Percentiles rank a stretch among this genome's conserved stretches.
phyloP scores from a whole-genome alignment of 2,329 filamentous ascomycete species.

The Penicillium crustosum region DNA sequence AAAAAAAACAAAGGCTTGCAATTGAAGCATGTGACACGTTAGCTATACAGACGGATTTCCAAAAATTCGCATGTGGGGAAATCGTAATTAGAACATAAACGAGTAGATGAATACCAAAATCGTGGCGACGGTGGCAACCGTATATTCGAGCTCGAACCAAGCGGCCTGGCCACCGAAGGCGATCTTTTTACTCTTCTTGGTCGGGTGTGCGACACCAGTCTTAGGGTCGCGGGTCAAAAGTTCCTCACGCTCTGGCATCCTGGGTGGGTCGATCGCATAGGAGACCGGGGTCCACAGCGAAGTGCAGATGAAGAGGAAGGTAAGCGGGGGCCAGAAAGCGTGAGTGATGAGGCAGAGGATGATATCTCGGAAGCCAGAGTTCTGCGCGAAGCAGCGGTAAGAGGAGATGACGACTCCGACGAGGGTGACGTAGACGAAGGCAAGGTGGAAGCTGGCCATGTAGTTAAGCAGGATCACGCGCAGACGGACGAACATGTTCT shows the following conservation, averaged over 20 bases:
- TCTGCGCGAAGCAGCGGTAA: slow-evolving; percentile 51
- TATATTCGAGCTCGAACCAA: slow-evolving; percentile 59
- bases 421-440: slow-evolving; percentile 56
- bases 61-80: background rate
- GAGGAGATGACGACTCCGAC: slow-evolving; percentile 52
- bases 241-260: slow-evolving; percentile 58
- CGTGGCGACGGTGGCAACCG: slow-evolving; percentile 53
- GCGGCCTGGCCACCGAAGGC: slow-evolving; percentile 55
- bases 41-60: slow-evolving; percentile 1
- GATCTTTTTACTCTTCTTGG: slow-evolving; percentile 53
- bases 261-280: slow-evolving; percentile 62
- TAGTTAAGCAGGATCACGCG: slow-evolving; percentile 58
- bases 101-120: slow-evolving; percentile 50
- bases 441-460: slow-evolving; percentile 56
- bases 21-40: slow-evolving; percentile 10
- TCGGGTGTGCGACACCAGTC: slow-evolving; percentile 50
- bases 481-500: slow-evolving; percentile 52
- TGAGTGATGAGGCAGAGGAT: slow-evolving; percentile 58
- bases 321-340: slow-evolving; percentile 62
- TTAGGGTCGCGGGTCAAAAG: slow-evolving; percentile 56
- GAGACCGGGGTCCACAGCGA: slow-evolving; percentile 60
- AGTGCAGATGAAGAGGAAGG: slow-evolving; percentile 57
- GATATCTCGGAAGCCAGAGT: slow-evolving; percentile 42
- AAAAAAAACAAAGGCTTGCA: background rate
- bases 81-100: slow-evolving; percentile 30